A percentile compares a stretch with the other conserved stretches of the same genome.
phyloP scores from a whole-genome alignment of 371 early-diverging fungal species.

The Mortierella sp. region DNA sequence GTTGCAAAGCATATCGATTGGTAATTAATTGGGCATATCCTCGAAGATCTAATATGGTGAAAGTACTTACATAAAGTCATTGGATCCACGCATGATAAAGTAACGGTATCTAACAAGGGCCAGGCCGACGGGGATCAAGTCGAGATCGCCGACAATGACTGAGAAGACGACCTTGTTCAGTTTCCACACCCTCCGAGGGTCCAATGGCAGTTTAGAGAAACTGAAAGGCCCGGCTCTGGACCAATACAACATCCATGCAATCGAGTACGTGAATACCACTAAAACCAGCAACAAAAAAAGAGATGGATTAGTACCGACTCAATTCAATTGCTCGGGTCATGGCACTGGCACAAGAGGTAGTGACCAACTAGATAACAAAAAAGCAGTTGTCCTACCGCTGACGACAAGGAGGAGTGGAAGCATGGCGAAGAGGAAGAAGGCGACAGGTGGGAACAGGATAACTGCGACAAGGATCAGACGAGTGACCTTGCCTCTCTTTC shows the following conservation, averaged over 20 bases:
- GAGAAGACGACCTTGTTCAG: slow-evolving; percentile 37
- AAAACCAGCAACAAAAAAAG: not conserved
- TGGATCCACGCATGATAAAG: slow-evolving; percentile 42
- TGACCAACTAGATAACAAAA: not conserved
- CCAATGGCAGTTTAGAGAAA: slow-evolving; percentile 27
- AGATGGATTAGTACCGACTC: not conserved
- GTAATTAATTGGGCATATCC: not conserved
- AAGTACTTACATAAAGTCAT: slow-evolving; percentile 25
- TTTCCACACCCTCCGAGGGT: slow-evolving; percentile 42
- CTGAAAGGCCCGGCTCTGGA: slow-evolving; percentile 31
- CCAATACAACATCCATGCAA: slow-evolving; percentile 54
- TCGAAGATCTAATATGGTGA: not conserved
- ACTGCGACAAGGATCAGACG: slow-evolving; percentile 35
- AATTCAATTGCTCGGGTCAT: not conserved
- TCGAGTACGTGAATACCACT: slow-evolving; percentile 43
- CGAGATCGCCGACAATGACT: slow-evolving; percentile 35
- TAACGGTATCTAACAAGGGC: slow-evolving; percentile 41
- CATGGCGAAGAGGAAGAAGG: slow-evolving; percentile 42
- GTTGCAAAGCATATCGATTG: not conserved
- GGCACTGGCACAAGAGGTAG: not conserved
- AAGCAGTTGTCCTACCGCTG: slow-evolving; percentile 6
- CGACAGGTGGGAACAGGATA: slow-evolving; percentile 40
- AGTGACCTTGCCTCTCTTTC: slow-evolving; percentile 48
- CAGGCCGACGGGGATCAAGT: slow-evolving; percentile 43
- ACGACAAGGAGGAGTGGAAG: slow-evolving; percentile 24